Evolutionary conservation across 306 rosid species (phyloP).

Genomic region (Citrullus mucosospermus): DNA sequence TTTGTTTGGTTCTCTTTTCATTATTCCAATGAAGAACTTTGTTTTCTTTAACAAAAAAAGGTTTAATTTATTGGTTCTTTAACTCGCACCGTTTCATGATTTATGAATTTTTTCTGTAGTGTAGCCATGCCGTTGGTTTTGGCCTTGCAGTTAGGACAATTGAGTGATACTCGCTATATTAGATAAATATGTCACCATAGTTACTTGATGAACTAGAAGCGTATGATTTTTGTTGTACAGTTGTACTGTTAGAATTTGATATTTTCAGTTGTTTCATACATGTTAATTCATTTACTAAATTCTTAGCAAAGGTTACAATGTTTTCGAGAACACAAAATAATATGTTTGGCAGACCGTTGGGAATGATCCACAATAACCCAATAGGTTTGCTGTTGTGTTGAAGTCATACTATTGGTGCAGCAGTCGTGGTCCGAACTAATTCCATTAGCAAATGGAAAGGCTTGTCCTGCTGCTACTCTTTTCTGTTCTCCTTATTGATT

Average conservation of each 20-base stretch:
- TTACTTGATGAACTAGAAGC: background rate
- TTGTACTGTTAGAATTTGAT: background rate
- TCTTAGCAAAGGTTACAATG: background rate
- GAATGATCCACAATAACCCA: background rate
- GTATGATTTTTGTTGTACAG: background rate
- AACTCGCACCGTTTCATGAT: background rate
- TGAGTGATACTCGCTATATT: background rate
- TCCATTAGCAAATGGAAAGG: background rate
- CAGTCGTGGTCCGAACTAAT: background rate
- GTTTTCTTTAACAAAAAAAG: too few species aligned
- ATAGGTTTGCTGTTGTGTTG: background rate
- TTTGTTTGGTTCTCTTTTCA: too few species aligned
- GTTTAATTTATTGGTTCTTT: too few species aligned
- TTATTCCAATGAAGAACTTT: too few species aligned
- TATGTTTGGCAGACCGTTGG: background rate
- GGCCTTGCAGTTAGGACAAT: background rate
- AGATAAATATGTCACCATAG: background rate
- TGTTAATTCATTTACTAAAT: background rate
- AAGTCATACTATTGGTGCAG: background rate
- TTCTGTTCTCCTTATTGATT: background rate
- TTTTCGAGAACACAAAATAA: background rate
- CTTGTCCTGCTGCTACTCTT: background rate
- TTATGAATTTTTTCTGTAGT: background rate
- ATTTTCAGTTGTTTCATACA: background rate
- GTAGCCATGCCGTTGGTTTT: background rate